Conservation (phyloP, 306 rosid genomes). For the Acacia melanoxylon region DNA sequence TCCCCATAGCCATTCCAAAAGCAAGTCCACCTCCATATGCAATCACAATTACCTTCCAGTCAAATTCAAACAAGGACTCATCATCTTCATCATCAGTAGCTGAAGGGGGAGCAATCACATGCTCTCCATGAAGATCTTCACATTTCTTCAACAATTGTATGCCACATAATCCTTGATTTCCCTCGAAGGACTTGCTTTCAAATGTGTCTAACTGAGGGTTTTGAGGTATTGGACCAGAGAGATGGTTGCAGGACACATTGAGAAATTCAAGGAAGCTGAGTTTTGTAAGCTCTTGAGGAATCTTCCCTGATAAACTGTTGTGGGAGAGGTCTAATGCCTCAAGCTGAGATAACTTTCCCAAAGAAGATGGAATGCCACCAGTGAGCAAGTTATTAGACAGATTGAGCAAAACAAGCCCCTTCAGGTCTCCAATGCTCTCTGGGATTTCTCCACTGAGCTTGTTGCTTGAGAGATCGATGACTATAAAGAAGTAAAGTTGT, state of each 20-base stretch:
- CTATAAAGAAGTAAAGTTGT: conserved; percentile 3
- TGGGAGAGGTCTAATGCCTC: conserved; percentile 35
- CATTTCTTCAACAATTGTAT: conserved; percentile 22
- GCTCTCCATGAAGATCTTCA: neutral
- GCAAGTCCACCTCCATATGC: conserved; percentile 35
- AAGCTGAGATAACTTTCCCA: conserved; percentile 30
- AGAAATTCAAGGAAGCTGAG: conserved; percentile 29
- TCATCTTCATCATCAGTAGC: neutral
- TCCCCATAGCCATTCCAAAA: conserved; percentile 13
- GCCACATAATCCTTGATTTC: conserved; percentile 34
- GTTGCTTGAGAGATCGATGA: conserved; percentile 36
- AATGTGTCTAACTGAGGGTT: conserved; percentile 29
- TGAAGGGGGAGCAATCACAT: neutral
- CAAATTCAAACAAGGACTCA: neutral
- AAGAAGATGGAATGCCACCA: conserved; percentile 32
- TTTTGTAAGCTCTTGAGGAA: conserved; percentile 13
- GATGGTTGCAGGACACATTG: conserved; percentile 26
- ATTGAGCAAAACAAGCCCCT: conserved; percentile 19
- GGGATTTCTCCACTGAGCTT: conserved; percentile 32
- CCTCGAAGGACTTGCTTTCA: conserved; percentile 8
- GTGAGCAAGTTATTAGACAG: conserved; percentile 31
- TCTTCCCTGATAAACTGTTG: conserved; percentile 20
- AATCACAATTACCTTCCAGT: conserved; percentile 13
- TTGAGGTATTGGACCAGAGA: conserved; percentile 32
- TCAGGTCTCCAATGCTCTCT: conserved; percentile 3